Conservation (phyloP, 257 asterid species). For the Fraxinus quadrangulata region DNA sequence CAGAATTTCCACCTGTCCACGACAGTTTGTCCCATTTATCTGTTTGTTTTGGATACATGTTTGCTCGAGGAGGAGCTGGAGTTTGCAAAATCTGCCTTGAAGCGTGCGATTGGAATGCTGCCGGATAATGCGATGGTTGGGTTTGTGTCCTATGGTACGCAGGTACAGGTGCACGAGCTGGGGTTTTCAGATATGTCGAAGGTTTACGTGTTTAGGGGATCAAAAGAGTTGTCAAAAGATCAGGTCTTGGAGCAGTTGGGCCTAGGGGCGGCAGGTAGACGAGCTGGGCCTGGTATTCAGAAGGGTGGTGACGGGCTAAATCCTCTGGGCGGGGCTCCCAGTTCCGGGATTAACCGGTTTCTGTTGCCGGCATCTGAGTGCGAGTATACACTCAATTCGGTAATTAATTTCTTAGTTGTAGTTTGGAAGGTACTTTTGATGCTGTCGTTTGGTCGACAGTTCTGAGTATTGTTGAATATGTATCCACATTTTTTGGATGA, state of each 20-base stretch:
- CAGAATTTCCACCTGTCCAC: constrained; percentile 44
- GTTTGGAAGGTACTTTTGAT: constrained; percentile 1
- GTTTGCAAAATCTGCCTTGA: constrained; percentile 79
- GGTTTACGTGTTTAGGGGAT: constrained; percentile 87
- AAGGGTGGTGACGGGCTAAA: constrained; percentile 60
- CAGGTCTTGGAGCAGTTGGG: constrained; percentile 94
- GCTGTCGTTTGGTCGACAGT: neutral
- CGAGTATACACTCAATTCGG: constrained; percentile 79
- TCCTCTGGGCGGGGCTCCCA: constrained; percentile 47
- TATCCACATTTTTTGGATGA: neutral
- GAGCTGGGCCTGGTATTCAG: constrained; percentile 52
- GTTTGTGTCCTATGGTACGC: constrained; percentile 89
- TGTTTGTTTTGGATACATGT: constrained; percentile 90
- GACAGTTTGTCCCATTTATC: constrained; percentile 49
- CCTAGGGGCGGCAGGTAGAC: constrained; percentile 54
- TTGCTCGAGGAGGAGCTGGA: constrained; percentile 92
- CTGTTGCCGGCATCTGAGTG: constrained; percentile 90
- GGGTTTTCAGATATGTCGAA: constrained; percentile 88
- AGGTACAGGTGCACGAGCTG: constrained; percentile 94
- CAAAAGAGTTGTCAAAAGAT: constrained; percentile 77
- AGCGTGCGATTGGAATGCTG: constrained; percentile 79
- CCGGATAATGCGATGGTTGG: constrained; percentile 97
- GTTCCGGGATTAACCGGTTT: constrained; percentile 65
- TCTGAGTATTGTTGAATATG: neutral
- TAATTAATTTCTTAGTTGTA: constrained; percentile 27